Percentiles rank a stretch among this genome's conserved stretches.
Evolutionary conservation across 805 yeast genomes (phyloP).

Genomic region (Teunomyces funiuensis): DNA sequence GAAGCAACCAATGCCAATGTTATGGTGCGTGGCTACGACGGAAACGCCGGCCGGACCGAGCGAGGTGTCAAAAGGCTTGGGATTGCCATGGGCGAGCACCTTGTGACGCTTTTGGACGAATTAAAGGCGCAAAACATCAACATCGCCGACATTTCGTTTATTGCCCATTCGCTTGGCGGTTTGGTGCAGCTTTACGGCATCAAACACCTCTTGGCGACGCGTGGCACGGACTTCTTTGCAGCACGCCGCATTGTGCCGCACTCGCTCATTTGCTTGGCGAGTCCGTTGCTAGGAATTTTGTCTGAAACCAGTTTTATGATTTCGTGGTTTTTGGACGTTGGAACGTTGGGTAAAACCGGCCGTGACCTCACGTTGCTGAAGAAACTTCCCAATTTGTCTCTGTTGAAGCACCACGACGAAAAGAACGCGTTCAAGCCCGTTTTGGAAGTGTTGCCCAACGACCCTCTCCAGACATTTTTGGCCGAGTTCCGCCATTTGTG

Average conservation of each 20-base stretch:
- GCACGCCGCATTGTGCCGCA: slow-evolving; percentile 26
- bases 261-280: slow-evolving; percentile 41
- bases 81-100: slow-evolving; percentile 26
- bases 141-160: slow-evolving; percentile 35
- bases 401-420: slow-evolving; percentile 13
- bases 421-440: slow-evolving; percentile 29
- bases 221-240: slow-evolving; percentile 33
- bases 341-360: slow-evolving; percentile 47
- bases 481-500: slow-evolving; percentile 32
- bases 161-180: slow-evolving; percentile 48
- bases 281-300: slow-evolving; percentile 43
- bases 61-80: slow-evolving; percentile 41
- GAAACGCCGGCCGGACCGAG: slow-evolving; percentile 44
- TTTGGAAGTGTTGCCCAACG: slow-evolving; percentile 40
- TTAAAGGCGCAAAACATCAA: slow-evolving; percentile 12
- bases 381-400: slow-evolving; percentile 25
- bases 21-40: slow-evolving; percentile 37
- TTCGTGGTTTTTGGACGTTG: slow-evolving; percentile 43
- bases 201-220: slow-evolving; percentile 30
- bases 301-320: slow-evolving; percentile 40
- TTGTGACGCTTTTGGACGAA: slow-evolving; percentile 27
- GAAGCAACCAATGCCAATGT: slow-evolving; percentile 24
- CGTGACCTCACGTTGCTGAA: slow-evolving; percentile 43
- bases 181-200: slow-evolving; percentile 42
- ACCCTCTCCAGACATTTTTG: slow-evolving; percentile 34